A percentile compares a stretch with the other conserved stretches of the same genome.
Evolutionary conservation across 2,329 filamentous ascomycete species (phyloP).

Genomic region (Pseudodiploospora longispora): DNA sequence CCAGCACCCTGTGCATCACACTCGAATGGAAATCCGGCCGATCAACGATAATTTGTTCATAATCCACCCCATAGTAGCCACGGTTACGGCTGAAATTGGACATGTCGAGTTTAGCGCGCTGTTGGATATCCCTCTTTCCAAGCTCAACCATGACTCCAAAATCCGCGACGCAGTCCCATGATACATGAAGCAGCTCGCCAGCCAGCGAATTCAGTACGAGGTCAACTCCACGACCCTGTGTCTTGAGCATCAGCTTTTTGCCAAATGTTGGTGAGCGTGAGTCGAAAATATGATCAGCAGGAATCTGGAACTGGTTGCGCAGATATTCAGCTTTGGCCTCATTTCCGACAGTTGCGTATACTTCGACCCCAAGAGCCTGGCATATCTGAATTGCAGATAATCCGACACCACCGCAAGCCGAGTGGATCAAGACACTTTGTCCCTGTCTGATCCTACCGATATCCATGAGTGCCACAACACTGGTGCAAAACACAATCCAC

Average conservation of each 20-base stretch:
- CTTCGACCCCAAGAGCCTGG: not conserved
- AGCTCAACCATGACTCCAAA: not conserved
- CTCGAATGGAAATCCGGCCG: not conserved
- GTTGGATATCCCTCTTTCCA: constrained; percentile 10
- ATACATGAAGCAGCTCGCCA: not conserved
- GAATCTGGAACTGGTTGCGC: constrained; percentile 16
- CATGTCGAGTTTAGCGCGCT: constrained; percentile 2
- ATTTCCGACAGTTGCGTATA: not conserved
- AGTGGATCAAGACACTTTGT: constrained; percentile 24
- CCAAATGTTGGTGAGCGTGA: not conserved
- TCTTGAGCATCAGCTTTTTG: not conserved
- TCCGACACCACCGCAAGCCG: constrained; percentile 22
- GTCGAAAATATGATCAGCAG: constrained; percentile 20
- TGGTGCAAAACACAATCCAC: constrained; percentile 11
- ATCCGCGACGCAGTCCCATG: not conserved
- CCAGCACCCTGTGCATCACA: too few relatives aligned
- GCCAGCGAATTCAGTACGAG: constrained; percentile 11
- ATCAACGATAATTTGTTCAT: constrained; percentile 2
- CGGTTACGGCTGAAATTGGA: not conserved
- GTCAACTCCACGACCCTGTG: constrained; percentile 10
- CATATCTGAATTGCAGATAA: constrained; percentile 17
- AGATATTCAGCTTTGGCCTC: not conserved
- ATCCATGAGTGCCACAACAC: not conserved
- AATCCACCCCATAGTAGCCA: constrained; percentile 16
- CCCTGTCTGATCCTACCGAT: not conserved